phyloP scores from a whole-genome alignment of 768 basidiomycete genomes.

The Candolleomyces eurysporus region DNA sequence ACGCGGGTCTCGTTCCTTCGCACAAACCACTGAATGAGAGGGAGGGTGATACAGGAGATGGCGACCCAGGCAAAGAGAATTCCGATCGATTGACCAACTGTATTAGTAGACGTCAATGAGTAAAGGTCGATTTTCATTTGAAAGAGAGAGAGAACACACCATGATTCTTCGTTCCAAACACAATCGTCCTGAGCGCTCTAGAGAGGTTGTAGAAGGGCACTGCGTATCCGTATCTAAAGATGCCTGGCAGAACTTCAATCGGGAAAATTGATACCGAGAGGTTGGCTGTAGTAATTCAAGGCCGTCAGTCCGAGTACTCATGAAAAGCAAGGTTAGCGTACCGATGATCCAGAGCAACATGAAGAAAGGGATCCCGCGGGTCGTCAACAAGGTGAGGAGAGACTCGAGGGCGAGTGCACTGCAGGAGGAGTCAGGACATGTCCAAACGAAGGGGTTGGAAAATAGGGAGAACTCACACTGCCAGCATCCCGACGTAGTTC shows the following conservation, averaged over 20 bases:
- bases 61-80: conserved; percentile 54
- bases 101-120: background rate
- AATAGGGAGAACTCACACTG: conserved; percentile 38
- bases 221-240: conserved; percentile 62
- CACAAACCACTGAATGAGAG: conserved; percentile 41
- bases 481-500: conserved; percentile 54
- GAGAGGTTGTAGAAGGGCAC: conserved; percentile 66
- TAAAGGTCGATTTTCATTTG: background rate
- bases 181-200: conserved; percentile 47
- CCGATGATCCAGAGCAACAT: conserved; percentile 70
- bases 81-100: conserved; percentile 64
- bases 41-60: conserved; percentile 53
- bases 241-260: conserved; percentile 45
- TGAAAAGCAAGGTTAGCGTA: conserved; percentile 20
- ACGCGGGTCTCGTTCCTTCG: too few relatives aligned
- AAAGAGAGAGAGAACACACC: conserved; percentile 28
- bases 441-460: background rate
- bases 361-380: conserved; percentile 59
- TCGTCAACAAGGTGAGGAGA: conserved; percentile 57
- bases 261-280: conserved; percentile 57
- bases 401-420: conserved; percentile 67
- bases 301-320: too few relatives aligned
- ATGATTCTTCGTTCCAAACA: conserved; percentile 58
- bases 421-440: too few relatives aligned
- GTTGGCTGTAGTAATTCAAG: conserved; percentile 31